A percentile compares a stretch with the other conserved stretches of the same genome.
These are phyloP conservation scores for Pythium monospermum DNA, from an alignment of 352 stramenopile genomes.

Conservation along the genomic window DNA sequence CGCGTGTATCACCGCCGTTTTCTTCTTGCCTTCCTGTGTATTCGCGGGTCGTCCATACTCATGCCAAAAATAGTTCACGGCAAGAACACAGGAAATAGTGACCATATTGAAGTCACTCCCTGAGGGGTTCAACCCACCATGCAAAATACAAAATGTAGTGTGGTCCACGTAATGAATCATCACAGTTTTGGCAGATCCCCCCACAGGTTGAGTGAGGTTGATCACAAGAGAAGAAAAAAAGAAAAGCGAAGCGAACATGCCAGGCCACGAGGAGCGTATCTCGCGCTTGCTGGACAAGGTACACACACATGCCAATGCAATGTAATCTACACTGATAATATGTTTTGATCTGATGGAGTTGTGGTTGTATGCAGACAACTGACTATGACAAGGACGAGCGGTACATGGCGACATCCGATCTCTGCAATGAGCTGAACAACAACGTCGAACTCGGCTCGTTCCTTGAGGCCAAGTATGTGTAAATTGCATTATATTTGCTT, in stretches of 20 bases:
- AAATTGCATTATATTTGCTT: neutral
- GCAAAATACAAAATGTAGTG: conserved; percentile 1
- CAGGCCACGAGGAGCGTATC: conserved; percentile 71
- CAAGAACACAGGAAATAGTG: conserved; percentile 6
- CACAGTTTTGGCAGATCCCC: conserved; percentile 6
- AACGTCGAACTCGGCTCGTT: conserved; percentile 85
- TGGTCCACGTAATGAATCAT: conserved; percentile 12
- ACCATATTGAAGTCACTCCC: conserved; percentile 23
- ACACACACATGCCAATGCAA: too few relatives aligned
- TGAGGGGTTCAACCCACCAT: neutral
- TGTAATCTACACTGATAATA: too few relatives aligned
- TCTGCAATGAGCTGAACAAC: conserved; percentile 95
- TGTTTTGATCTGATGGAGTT: neutral
- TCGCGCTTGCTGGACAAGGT: conserved; percentile 80
- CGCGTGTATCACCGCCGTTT: neutral
- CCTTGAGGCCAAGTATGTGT: conserved; percentile 74
- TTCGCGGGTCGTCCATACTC: neutral
- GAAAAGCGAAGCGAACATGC: conserved; percentile 35
- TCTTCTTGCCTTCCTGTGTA: neutral
- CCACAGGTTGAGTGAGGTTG: neutral
- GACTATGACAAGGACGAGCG: conserved; percentile 97
- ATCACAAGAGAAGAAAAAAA: conserved; percentile 1
- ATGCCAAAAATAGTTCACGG: conserved; percentile 19
- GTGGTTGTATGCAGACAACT: conserved; percentile 40
- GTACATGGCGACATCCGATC: conserved; percentile 99